Base-by-base conservation (phyloP, 331 rosid species). In the Cydonia oblonga region DNA sequence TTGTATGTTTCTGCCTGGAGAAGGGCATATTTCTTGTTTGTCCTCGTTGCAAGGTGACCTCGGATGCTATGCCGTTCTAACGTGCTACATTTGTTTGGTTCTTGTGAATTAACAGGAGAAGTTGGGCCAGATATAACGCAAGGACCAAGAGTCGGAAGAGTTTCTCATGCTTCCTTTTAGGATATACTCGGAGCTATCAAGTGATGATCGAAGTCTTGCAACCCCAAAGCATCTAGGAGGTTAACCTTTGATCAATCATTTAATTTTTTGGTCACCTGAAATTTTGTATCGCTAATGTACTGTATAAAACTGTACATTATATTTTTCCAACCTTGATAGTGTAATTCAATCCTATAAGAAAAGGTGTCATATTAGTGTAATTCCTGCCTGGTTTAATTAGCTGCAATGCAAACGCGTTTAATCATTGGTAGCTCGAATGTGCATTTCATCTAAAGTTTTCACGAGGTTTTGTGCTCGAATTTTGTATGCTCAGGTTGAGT, bases 101-200 rank as follows among this genome's bases (percentile, higher is more conserved):
- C 58, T 78, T 60, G 57, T 76, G 79, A 67, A 81, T 77, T 54
- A 77, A 76, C 96, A 93, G 98, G 98, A 90, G 79, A 90, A 76
- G 75, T 74, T 92, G 89, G 96, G 90, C 66, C 96, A 88, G 77
- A 80, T 86, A 70, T 88, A 82, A 86, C 68, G 19, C 76, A 81
- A 63, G 25, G 51, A 49, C 68, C 54, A 10, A 59, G 52, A 69
- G 72, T 66, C 32, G 71, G 59, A 63, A 76, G 60, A 70, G 51
- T 35, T 33, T 63, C 73, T 69, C 51, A 26, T 15, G 38, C 18
- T 13, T n/a, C 23, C 12, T 12, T 35, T 33, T 0, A 7, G 32
- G 71, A 10, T 51, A 64, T 46, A 40, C 73, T 74, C 46, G 49
- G 44, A 64, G 72, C 60, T 81, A 71, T 82, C 68, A 25, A 72